phyloP scores from a whole-genome alignment of 768 basidiomycete species.

The Imleria badia region DNA sequence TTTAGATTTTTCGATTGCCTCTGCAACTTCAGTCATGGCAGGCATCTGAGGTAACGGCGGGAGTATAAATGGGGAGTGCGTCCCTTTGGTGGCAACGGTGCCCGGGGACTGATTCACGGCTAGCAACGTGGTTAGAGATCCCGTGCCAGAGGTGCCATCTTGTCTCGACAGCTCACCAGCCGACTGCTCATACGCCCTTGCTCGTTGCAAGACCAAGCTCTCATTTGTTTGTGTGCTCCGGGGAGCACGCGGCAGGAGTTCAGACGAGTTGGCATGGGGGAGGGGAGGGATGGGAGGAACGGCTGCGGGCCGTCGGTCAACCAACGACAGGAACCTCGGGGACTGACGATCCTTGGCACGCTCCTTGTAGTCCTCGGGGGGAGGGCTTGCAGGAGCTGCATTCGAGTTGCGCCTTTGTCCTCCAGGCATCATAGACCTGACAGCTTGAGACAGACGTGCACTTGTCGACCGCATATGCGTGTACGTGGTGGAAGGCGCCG shows the following conservation, averaged over 20 bases:
- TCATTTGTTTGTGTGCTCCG: slow-evolving; percentile 13
- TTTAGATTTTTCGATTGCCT: slow-evolving; percentile 13
- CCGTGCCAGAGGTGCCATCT: background rate
- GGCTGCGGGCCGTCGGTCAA: slow-evolving; percentile 13
- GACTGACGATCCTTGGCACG: slow-evolving; percentile 7
- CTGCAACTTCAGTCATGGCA: slow-evolving; percentile 22
- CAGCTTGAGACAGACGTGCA: slow-evolving; percentile 19
- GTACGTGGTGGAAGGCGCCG: slow-evolving; percentile 7
- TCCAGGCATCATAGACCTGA: slow-evolving; percentile 29
- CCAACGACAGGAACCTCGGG: slow-evolving; percentile 10
- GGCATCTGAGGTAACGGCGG: slow-evolving; percentile 36
- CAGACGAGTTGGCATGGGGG: slow-evolving; percentile 1
- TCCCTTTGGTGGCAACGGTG: background rate
- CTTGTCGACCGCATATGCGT: slow-evolving; percentile 20
- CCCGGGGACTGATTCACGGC: background rate
- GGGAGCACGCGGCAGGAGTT: slow-evolving; percentile 8
- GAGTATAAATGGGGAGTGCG: slow-evolving; percentile 37
- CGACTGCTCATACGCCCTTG: slow-evolving; percentile 28
- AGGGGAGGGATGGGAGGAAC: slow-evolving; percentile 2
- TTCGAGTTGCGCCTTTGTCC: slow-evolving; percentile 16
- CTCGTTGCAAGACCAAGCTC: slow-evolving; percentile 32
- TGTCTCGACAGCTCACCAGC: slow-evolving; percentile 10
- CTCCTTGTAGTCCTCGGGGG: slow-evolving; percentile 10
- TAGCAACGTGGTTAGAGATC: background rate
- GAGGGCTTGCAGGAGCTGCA: background rate